These are phyloP conservation scores for Pseudonitzschia delicatissima DNA, from an alignment of 108 stramenopile species.

Conservation along the genomic window DNA sequence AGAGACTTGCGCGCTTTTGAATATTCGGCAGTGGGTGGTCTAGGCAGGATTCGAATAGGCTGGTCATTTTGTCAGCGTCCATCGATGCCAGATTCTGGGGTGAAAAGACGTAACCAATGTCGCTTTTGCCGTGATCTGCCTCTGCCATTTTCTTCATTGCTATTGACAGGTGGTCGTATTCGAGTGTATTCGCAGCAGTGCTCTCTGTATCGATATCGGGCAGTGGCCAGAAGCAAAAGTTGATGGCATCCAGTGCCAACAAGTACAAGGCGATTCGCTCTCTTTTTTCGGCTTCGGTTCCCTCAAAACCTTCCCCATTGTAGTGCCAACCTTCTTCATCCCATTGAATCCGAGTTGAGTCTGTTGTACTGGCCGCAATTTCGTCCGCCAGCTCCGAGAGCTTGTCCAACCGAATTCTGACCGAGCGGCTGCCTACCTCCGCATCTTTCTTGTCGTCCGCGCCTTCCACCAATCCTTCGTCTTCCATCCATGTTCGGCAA, in stretches of 20 bases:
- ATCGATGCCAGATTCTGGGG: slow-evolving; percentile 53
- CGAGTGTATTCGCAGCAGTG: slow-evolving; percentile 38
- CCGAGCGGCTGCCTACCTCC: slow-evolving; percentile 2
- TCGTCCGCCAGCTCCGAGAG: slow-evolving; percentile 18
- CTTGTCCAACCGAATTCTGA: slow-evolving; percentile 12
- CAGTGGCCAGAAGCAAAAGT: slow-evolving; percentile 94
- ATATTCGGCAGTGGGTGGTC: slow-evolving; percentile 40
- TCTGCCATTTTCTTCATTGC: slow-evolving; percentile 74
- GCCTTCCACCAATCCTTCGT: slow-evolving; percentile 9
- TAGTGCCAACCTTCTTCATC: slow-evolving; percentile 92
- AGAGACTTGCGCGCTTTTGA: slow-evolving; percentile 52
- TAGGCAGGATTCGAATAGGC: slow-evolving; percentile 39
- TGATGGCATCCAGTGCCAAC: slow-evolving; percentile 88
- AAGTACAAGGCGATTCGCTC: slow-evolving; percentile 83
- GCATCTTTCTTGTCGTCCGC: not conserved
- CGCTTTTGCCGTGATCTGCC: slow-evolving; percentile 42
- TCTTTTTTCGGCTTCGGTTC: slow-evolving; percentile 31
- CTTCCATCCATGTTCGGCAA: slow-evolving; percentile 34
- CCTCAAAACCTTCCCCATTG: slow-evolving; percentile 32
- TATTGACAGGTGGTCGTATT: slow-evolving; percentile 86
- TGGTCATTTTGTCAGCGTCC: slow-evolving; percentile 42
- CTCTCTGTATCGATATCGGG: not conserved
- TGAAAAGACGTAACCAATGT: slow-evolving; percentile 48
- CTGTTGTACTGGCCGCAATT: slow-evolving; percentile 10
- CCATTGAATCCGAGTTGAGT: slow-evolving; percentile 48